These are phyloP conservation scores for Russula abietina DNA, from an alignment of 768 basidiomycete genomes.

Conservation along the genomic window DNA sequence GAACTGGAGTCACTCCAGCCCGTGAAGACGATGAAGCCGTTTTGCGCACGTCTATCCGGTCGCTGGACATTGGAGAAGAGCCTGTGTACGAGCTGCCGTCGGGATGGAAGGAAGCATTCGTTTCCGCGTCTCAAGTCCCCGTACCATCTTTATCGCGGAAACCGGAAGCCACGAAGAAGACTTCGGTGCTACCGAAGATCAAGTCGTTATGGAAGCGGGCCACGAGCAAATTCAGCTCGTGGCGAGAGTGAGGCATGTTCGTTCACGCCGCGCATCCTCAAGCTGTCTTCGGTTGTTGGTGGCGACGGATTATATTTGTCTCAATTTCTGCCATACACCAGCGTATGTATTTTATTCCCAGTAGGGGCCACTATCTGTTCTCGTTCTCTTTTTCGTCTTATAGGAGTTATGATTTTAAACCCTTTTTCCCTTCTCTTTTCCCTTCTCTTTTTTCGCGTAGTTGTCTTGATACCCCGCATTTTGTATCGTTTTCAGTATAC, in stretches of 20 bases:
- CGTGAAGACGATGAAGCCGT: slow-evolving; percentile 13
- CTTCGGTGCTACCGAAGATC: slow-evolving; percentile 9
- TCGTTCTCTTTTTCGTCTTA: not conserved
- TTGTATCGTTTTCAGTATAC: not conserved
- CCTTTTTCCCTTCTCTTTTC: too few relatives aligned
- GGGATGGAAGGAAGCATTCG: slow-evolving; percentile 10
- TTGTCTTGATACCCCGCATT: not conserved
- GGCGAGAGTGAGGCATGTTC: slow-evolving; percentile 1
- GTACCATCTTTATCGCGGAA: not conserved
- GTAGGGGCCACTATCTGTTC: too few relatives aligned
- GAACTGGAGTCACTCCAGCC: not conserved
- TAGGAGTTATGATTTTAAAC: not conserved
- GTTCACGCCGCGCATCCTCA: not conserved
- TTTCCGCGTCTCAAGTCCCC: not conserved
- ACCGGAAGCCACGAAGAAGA: slow-evolving; percentile 1
- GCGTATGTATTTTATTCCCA: not conserved
- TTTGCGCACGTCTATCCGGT: slow-evolving; percentile 13
- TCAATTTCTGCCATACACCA: not conserved
- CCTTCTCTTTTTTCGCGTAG: not conserved
- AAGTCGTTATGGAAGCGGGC: slow-evolving; percentile 22
- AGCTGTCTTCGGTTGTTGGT: not conserved
- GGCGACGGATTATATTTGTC: not conserved
- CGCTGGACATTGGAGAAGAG: slow-evolving; percentile 17
- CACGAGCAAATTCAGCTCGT: slow-evolving; percentile 6
- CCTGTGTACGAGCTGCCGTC: slow-evolving; percentile 14